Conservation (phyloP, 2,329 filamentous ascomycete species). For the Madurella fahalii region DNA sequence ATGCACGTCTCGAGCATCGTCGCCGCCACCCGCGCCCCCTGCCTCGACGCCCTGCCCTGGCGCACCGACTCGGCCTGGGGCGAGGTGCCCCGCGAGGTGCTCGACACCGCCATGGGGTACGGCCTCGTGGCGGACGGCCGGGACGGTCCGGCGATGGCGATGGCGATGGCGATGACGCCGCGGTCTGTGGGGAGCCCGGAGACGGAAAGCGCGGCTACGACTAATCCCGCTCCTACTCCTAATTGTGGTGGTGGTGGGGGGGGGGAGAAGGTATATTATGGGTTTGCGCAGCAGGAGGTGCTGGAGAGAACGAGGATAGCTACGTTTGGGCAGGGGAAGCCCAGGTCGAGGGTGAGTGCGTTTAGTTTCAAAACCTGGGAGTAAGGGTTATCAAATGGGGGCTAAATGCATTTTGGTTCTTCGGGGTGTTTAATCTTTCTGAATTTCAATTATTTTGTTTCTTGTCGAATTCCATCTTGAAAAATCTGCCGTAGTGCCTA, state of each 20-base stretch:
- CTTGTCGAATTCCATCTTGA: too few relatives aligned
- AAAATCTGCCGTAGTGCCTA: too few relatives aligned
- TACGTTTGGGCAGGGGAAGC: constrained; percentile 12
- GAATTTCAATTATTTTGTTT: too few relatives aligned
- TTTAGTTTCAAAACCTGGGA: constrained; percentile 20
- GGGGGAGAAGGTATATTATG: constrained; percentile 23
- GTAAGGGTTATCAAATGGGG: background rate
- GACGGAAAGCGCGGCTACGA: background rate
- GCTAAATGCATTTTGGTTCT: too few relatives aligned
- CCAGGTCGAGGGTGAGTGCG: constrained; percentile 11
- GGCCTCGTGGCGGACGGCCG: constrained; percentile 20
- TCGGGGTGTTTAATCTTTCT: too few relatives aligned
- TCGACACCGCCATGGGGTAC: constrained; percentile 25
- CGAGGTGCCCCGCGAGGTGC: constrained; percentile 24
- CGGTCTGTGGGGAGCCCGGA: background rate
- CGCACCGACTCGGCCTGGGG: constrained; percentile 20
- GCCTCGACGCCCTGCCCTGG: constrained; percentile 35
- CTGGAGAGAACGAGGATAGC: constrained; percentile 16
- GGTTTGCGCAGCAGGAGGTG: constrained; percentile 27
- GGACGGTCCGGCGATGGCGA: constrained; percentile 6
- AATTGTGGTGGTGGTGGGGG: background rate
- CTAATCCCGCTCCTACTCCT: too few relatives aligned
- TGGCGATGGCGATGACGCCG: constrained; percentile 1
- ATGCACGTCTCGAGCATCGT: constrained; percentile 39
- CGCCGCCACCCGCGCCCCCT: constrained; percentile 39